Evolutionary conservation across 2,329 filamentous ascomycete species (phyloP), one percentile per base, ranked within the genome.

Genomic region (Coniosporium tulheliwenetii): DNA sequence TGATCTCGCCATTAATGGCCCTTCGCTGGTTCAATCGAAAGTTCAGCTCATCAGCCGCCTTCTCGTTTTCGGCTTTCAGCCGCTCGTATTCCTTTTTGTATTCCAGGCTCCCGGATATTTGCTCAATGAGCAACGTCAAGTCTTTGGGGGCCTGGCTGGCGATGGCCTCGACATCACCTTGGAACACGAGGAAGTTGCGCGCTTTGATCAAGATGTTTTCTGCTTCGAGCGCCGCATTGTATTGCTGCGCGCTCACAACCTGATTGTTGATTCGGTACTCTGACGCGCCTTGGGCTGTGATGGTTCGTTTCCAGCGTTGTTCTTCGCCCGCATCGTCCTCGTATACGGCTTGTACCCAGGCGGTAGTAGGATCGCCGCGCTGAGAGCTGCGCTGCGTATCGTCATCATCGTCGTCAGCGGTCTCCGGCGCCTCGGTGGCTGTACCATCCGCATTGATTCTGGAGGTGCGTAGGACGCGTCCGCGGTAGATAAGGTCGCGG

Each of bases 301-400:
- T 98, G 49, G 79, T 81, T 45, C 91, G 84, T 65, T 94, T 94
- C 91, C 91, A 98, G 50, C 80, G 79, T 56, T 95, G 87, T 60
- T 93, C 85, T 53, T 94, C 85, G 37, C 86, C 89, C 2, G 86
- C 86, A 57, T 98, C 91, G 55, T 98, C 91, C 58, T 95, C 87
- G 60, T 96, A 98, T 12, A 98, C 89, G 29, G 91, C 91, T 86
- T 95, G 96, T 10, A 98, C 93, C 89, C 89, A 98, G 2, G 91
- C 93, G 2, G 80, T 91, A 59, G 87, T 91, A 1, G 91, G 91
- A 52, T 98, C 89, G 48, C 77, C 75, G 50, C 60, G 64, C 52
- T 72, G 79, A n/a, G 75, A 79, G 41, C 77, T 71, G 41, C 76
- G 71, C 47, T 80, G 73, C 5, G 70, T 69, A 30, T 58, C 60